Conservation (phyloP, 805 yeast genomes). For the Dipodascus albidus region DNA sequence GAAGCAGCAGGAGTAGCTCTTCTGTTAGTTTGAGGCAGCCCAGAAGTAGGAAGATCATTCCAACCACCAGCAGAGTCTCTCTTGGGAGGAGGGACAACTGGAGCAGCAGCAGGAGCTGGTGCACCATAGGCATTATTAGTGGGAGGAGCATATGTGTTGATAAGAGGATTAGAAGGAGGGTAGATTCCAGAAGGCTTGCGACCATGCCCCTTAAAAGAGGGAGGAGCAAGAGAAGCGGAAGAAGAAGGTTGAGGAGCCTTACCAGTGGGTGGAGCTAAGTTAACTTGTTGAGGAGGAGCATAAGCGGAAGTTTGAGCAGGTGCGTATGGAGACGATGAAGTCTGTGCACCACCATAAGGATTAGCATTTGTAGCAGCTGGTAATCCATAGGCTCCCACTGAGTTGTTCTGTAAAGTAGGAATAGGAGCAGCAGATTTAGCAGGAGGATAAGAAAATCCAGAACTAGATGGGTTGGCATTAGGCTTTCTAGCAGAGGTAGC, state of each 20-base stretch:
- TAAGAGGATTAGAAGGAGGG: constrained; percentile 4
- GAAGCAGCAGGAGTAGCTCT: constrained; percentile 21
- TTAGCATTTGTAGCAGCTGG: constrained; percentile 8
- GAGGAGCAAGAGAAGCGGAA: constrained; percentile 2
- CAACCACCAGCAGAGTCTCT: constrained; percentile 19
- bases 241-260: constrained; percentile 2
- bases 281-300: neutral
- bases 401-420: neutral
- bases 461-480: constrained; percentile 4
- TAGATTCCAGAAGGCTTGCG: constrained; percentile 5
- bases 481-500: constrained; percentile 8
- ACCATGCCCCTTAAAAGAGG: constrained; percentile 4
- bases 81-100: constrained; percentile 17
- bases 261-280: constrained; percentile 6
- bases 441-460: constrained; percentile 12
- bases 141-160: constrained; percentile 13
- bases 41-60: constrained; percentile 20
- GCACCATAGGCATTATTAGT: constrained; percentile 17
- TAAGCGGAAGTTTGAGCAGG: constrained; percentile 9
- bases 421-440: constrained; percentile 7
- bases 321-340: constrained; percentile 11
- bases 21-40: constrained; percentile 13
- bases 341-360: constrained; percentile 8
- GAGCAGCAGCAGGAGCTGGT: constrained; percentile 21
- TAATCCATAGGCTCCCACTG: constrained; percentile 3